Evolutionary conservation across 2,329 filamentous ascomycete species (phyloP).

Genomic region (Sclerotinia spermophila): DNA sequence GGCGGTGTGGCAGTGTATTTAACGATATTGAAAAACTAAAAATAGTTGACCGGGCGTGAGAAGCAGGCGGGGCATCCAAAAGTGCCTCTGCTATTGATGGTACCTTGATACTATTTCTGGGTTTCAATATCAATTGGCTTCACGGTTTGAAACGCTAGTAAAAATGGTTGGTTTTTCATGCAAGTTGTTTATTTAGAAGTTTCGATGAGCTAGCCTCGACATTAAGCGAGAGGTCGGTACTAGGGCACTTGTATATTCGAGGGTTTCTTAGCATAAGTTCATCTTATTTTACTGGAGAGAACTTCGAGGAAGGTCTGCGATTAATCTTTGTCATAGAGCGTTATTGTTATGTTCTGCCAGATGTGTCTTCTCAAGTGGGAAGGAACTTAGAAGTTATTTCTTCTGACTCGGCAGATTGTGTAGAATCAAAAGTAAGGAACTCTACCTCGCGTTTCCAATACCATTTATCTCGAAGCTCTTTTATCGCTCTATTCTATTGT

Average conservation of each 20-base stretch:
- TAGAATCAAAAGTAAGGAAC: background rate
- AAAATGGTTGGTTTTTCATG: background rate
- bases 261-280: too few relatives aligned
- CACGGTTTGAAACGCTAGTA: background rate
- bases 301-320: too few relatives aligned
- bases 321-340: too few relatives aligned
- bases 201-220: too few relatives aligned
- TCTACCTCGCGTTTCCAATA: background rate
- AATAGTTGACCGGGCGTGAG: too few relatives aligned
- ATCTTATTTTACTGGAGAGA: too few relatives aligned
- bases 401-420: background rate
- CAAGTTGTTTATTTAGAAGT: too few relatives aligned
- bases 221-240: too few relatives aligned
- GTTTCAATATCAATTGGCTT: fast-evolving
- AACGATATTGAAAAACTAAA: too few relatives aligned
- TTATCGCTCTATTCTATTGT: fast-evolving
- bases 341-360: too few relatives aligned
- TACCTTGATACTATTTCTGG: background rate
- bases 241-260: too few relatives aligned
- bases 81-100: background rate
- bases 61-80: background rate
- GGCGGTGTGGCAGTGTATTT: too few relatives aligned
- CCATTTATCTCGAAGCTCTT: fast-evolving
- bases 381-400: background rate
- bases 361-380: fast-evolving